phyloP scores from a whole-genome alignment of 495 filamentous ascomycete genomes.

The Xylaria acuta region DNA sequence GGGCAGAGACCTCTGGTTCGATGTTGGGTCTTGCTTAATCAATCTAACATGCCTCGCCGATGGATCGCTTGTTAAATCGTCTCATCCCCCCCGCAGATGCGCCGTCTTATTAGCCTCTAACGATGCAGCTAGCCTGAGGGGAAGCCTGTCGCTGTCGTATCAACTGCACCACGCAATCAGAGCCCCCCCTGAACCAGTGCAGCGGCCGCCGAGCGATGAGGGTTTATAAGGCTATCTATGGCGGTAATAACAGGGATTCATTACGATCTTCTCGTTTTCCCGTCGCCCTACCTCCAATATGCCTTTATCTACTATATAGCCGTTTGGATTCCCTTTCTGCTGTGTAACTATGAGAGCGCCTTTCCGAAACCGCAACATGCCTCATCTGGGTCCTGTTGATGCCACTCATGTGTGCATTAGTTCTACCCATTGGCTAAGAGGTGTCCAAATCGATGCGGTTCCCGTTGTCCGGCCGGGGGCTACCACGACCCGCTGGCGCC shows the following conservation, averaged over 20 bases:
- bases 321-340: conserved; percentile 4
- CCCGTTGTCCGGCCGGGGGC: background rate
- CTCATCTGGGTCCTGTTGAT: background rate
- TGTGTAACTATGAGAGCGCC: conserved; percentile 10
- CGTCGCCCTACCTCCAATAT: background rate
- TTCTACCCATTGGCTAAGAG: background rate
- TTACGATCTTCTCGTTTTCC: background rate
- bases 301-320: conserved; percentile 18
- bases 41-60: conserved; percentile 11
- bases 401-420: no score
- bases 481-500: no score
- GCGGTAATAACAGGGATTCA: background rate
- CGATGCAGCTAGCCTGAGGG: conserved; percentile 23
- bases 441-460: background rate
- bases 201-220: background rate
- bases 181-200: background rate
- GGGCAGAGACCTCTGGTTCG: conserved; percentile 8
- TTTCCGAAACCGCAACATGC: background rate
- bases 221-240: background rate
- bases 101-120: conserved; percentile 22
- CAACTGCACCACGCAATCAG: background rate
- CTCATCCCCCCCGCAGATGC: conserved; percentile 7
- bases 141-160: conserved; percentile 24
- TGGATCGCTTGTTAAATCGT: background rate
- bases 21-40: conserved; percentile 3